phyloP scores from a whole-genome alignment of 805 yeast genomes.

The Candida takata region DNA sequence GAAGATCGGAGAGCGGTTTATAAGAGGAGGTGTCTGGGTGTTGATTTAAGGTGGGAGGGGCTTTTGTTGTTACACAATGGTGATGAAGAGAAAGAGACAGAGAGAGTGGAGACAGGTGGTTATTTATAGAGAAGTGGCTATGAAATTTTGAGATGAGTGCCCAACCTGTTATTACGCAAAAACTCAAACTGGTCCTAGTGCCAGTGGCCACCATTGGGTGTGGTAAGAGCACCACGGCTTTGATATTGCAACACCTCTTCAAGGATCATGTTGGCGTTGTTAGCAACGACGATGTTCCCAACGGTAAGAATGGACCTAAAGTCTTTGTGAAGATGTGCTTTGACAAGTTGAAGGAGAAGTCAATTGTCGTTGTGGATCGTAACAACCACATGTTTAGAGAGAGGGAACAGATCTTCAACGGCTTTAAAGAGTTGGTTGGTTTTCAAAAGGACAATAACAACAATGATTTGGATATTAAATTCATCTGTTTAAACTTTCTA shows the following conservation, averaged over 20 bases:
- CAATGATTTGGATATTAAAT: slow-evolving; percentile 42
- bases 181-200: slow-evolving; percentile 51
- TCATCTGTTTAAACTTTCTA: slow-evolving; percentile 65
- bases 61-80: too few species aligned
- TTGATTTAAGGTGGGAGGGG: too few species aligned
- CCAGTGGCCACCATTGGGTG: slow-evolving; percentile 92
- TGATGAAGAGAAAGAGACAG: too few species aligned
- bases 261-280: slow-evolving; percentile 59
- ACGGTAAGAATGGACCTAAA: slow-evolving; percentile 37
- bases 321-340: slow-evolving; percentile 43
- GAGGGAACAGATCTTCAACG: slow-evolving; percentile 56
- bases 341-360: slow-evolving; percentile 29
- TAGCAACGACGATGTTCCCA: slow-evolving; percentile 72
- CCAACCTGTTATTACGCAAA: too few species aligned
- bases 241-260: slow-evolving; percentile 47
- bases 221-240: slow-evolving; percentile 83
- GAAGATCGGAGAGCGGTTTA: too few species aligned
- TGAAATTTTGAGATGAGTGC: too few species aligned
- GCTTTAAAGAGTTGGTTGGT: slow-evolving; percentile 30
- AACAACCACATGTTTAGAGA: slow-evolving; percentile 74
- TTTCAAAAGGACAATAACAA: slow-evolving; percentile 33
- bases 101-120: too few species aligned
- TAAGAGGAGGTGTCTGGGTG: too few species aligned
- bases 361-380: slow-evolving; percentile 68
- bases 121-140: too few species aligned